Evolutionary conservation across 805 yeast species (phyloP).

Genomic region (Teunomyces atbi): DNA sequence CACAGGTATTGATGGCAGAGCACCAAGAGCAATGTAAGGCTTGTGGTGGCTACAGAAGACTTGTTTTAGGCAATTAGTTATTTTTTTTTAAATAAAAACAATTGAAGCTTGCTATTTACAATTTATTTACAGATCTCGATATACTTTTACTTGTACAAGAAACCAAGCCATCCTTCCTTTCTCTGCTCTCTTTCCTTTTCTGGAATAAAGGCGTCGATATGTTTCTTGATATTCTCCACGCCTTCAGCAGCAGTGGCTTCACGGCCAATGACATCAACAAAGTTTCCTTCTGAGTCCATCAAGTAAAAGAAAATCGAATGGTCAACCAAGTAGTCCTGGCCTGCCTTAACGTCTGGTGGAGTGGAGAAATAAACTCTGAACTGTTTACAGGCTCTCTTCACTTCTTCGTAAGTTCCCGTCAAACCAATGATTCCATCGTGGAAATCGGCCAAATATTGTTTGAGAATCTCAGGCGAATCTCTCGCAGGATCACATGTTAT

Average conservation of each 20-base stretch:
- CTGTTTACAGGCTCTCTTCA: constrained; percentile 81
- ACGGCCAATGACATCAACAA: constrained; percentile 91
- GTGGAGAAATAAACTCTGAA: constrained; percentile 97
- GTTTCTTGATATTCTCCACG: constrained; percentile 69
- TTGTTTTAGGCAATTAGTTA: constrained; percentile 16
- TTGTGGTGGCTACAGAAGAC: constrained; percentile 50
- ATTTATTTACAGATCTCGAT: not conserved
- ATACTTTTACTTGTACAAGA: constrained; percentile 45
- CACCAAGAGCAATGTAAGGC: constrained; percentile 48
- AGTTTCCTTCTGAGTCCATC: constrained; percentile 98
- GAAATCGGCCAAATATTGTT: constrained; percentile 82
- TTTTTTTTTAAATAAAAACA: not conserved
- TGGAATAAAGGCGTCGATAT: constrained; percentile 74
- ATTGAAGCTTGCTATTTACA: constrained; percentile 1
- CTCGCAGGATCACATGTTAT: constrained; percentile 97
- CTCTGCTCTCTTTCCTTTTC: constrained; percentile 64
- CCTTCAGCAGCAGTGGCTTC: constrained; percentile 81
- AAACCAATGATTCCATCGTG: constrained; percentile 87
- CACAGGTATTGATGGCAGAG: constrained; percentile 46
- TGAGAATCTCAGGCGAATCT: constrained; percentile 82
- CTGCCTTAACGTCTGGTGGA: constrained; percentile 89
- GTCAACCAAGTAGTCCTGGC: constrained; percentile 94
- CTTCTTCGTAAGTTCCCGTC: constrained; percentile 85
- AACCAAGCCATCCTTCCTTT: constrained; percentile 59
- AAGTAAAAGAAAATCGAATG: constrained; percentile 95